Conservation (phyloP, 2,329 filamentous ascomycete genomes). For the Colletotrichum nymphaeae region DNA sequence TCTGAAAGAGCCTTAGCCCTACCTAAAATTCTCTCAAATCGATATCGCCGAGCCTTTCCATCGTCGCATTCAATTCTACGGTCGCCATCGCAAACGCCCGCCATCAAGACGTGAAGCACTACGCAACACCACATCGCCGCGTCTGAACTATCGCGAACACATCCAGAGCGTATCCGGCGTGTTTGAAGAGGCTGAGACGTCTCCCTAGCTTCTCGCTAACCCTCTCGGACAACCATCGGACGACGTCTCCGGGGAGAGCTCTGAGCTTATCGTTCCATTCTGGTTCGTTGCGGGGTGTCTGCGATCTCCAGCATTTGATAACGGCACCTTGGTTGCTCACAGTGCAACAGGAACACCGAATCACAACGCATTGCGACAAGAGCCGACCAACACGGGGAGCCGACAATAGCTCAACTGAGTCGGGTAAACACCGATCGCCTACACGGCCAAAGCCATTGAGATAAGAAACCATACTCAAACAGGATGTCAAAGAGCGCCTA, state of each 20-base stretch:
- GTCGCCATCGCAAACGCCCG: background rate
- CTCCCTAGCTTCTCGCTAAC: background rate
- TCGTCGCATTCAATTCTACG: no score
- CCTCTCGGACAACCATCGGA: constrained; percentile 7
- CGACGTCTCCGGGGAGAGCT: constrained; percentile 7
- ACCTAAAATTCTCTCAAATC: background rate
- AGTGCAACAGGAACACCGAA: constrained; percentile 5
- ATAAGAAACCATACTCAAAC: constrained; percentile 7
- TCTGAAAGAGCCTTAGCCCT: constrained; percentile 14
- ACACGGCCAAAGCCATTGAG: background rate
- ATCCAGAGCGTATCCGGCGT: background rate
- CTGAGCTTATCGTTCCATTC: constrained; percentile 28
- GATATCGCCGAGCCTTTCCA: constrained; percentile 8
- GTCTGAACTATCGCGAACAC: no score
- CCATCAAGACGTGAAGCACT: no score
- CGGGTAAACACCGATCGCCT: background rate
- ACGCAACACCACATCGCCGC: no score
- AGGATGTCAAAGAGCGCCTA: background rate
- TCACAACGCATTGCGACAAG: constrained; percentile 7
- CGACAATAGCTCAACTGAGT: background rate
- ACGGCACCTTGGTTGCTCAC: constrained; percentile 7
- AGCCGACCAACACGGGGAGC: background rate
- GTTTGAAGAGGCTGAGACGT: background rate
- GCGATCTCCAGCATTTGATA: constrained; percentile 15
- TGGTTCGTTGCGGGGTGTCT: constrained; percentile 1